Evolutionary conservation across 345 rosid species (phyloP).

Genomic region (Eucalyptus tenuipes): DNA sequence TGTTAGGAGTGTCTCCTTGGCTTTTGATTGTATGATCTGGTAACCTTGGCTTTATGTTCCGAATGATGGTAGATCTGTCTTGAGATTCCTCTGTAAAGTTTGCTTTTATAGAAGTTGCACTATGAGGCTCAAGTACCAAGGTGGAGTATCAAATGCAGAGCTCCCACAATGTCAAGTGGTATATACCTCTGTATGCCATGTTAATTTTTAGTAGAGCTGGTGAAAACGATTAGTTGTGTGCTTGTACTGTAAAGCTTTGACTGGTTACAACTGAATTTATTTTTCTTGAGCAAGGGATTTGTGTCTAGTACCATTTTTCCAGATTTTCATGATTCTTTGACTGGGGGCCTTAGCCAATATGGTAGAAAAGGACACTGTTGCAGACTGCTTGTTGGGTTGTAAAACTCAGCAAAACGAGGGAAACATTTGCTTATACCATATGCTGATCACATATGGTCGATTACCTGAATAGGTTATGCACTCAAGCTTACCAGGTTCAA

Average conservation of each 20-base stretch:
- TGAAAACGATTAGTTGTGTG: not conserved
- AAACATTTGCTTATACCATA: not conserved
- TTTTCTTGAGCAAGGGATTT: not conserved
- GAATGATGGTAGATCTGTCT: not conserved
- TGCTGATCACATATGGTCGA: not conserved
- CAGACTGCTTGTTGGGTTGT: not conserved
- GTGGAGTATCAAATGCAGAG: not conserved
- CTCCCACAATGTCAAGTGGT: not conserved
- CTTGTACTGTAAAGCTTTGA: not conserved
- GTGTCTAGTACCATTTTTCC: not conserved
- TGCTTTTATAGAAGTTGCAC: not conserved
- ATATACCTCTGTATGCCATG: not conserved
- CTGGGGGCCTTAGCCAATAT: not conserved
- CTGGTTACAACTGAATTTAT: not conserved
- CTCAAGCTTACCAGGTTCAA: not conserved
- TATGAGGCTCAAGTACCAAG: not conserved
- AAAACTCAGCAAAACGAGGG: not conserved
- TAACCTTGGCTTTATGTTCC: not conserved
- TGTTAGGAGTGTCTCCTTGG: not conserved
- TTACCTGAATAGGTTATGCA: not conserved
- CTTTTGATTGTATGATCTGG: not conserved
- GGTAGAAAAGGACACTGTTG: not conserved
- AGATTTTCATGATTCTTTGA: not conserved
- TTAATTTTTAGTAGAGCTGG: not conserved
- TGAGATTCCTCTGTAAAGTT: not conserved